Evolutionary conservation across 139 green algal species (phyloP), one percentile per base, ranked within the genome.

Genomic region (Coelastrella sp.): DNA sequence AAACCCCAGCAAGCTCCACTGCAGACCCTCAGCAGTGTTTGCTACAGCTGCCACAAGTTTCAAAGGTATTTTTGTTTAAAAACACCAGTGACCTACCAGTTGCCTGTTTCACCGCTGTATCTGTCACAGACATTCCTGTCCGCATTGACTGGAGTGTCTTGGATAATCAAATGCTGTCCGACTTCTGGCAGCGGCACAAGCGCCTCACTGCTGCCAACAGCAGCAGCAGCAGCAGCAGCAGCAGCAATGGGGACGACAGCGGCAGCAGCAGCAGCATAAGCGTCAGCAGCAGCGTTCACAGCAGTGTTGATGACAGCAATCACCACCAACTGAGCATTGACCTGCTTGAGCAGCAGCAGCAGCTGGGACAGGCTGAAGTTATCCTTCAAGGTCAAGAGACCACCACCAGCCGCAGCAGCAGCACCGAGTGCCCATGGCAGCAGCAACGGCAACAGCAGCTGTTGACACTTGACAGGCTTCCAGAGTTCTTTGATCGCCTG

Each of bases 71-170:
- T 49, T 49, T 49, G 35, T 49, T 1, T 1, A 49, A 49, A 49
- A 49, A 49, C 1, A 49, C 35, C 35, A 49, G 35, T 49, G 35
- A 49, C 35, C 35, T 49, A 49, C 35, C 35, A 49, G 35, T 49
- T 3, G 35, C 35, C 35, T 49, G 35, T 49, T 49, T 5, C 35
- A 49, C 35, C 3, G 35, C 35, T 49, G 1, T 49, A 49, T 49
- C 35, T 49, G 35, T 7, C 12, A 4, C 82, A 87, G 82, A 87
- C 61, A 87, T 87, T 17, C 82, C 82, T 60, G 82, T 87, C 12
- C 25, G 24, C 35, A 87, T 87, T 17, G 22, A 87, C 15, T 87
- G 82, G 82, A 27, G 6, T 7, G 82, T 78, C 25, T 63, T 87
- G 61, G 82, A 87, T 25, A 8, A 63, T 6, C 12, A 24, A 27